Evolutionary conservation across 495 filamentous ascomycete genomes (phyloP), one percentile per base, ranked within the genome.

Genomic region (Penicillium crystallinum): DNA sequence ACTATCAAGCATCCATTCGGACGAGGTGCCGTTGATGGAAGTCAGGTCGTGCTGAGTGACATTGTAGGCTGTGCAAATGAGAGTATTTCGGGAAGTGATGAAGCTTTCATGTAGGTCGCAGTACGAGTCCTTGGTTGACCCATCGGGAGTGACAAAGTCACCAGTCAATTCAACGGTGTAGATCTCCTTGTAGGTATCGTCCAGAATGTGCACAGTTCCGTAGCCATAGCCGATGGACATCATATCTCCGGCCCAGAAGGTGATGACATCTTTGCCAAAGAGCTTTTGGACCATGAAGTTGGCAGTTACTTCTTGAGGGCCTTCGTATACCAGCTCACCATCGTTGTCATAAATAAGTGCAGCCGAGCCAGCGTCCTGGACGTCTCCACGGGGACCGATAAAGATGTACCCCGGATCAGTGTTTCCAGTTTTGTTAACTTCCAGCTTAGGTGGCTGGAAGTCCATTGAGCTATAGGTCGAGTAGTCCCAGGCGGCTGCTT

Each of bases 1-100:
- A 36, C 68, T 62, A 52, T 78, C 71, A 6, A 73, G 64, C 42
- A 79, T 69, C 70, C 73, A 78, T 37, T 73, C 71, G 39, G 72
- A 62, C 3, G 55, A 50, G 10, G 40, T 53, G 1, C 64, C 71
- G 19, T 71, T 72, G 37, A 72, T 63, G 9, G 64, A 58, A 1
- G 70, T 73, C 50, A 81, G 50, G 52, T 82, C 77, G 14, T 70
- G 63, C 22, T 66, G 69, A 14, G 77, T 77, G 12, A 73, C 63
- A 44, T 81, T 76, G 55, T 82, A 82, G 11, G 77, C 72, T n/a
- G 76, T 75, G 25, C 81, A 76, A 9, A 81, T 63, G 25, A 80
- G 62, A 0, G 79, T 83, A 49, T 78, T 68, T 25, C 75, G 68
- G 4, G 59, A 39, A 11, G 75, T 77, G 37, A 79, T 61, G 17